phyloP scores from a whole-genome alignment of 768 basidiomycete genomes.

The Obba rivulosa region DNA sequence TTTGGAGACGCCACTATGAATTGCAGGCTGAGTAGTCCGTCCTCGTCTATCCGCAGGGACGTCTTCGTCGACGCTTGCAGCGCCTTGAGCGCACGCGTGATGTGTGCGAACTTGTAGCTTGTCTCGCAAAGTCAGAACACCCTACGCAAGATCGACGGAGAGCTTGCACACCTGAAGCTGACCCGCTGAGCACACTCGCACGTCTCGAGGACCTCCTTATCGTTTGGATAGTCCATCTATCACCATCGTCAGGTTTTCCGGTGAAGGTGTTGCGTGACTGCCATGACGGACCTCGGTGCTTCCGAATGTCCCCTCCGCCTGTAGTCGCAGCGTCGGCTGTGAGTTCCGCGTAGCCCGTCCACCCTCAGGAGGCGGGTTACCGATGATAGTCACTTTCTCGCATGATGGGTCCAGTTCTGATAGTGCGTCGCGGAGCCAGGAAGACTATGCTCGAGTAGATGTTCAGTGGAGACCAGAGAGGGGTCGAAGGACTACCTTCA shows the following conservation, averaged over 20 bases:
- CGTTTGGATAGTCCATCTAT: slow-evolving; percentile 95
- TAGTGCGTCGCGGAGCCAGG: slow-evolving; percentile 90
- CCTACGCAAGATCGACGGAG: neutral
- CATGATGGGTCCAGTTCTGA: slow-evolving; percentile 88
- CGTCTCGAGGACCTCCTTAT: slow-evolving; percentile 83
- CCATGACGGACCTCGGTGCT: slow-evolving; percentile 68
- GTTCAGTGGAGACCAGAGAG: neutral
- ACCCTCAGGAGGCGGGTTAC: slow-evolving; percentile 50
- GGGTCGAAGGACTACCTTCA: slow-evolving; percentile 46
- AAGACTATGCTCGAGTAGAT: slow-evolving; percentile 45
- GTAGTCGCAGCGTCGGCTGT: slow-evolving; percentile 68
- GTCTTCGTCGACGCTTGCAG: slow-evolving; percentile 83
- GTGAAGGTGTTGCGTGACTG: neutral
- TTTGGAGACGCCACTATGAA: slow-evolving; percentile 70
- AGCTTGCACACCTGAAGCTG: slow-evolving; percentile 58
- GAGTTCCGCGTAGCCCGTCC: slow-evolving; percentile 18
- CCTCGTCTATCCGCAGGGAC: slow-evolving; percentile 78
- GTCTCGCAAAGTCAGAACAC: neutral
- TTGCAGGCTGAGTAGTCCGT: slow-evolving; percentile 82
- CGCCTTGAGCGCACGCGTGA: slow-evolving; percentile 66
- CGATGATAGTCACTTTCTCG: slow-evolving; percentile 78
- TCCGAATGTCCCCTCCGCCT: slow-evolving; percentile 78
- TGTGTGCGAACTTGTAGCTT: slow-evolving; percentile 83
- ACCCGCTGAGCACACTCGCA: slow-evolving; percentile 74
- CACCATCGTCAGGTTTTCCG: neutral